These are phyloP conservation scores for Jaenimonas drosophilae DNA, from an alignment of 208 protist genomes.

Conservation along the genomic window DNA sequence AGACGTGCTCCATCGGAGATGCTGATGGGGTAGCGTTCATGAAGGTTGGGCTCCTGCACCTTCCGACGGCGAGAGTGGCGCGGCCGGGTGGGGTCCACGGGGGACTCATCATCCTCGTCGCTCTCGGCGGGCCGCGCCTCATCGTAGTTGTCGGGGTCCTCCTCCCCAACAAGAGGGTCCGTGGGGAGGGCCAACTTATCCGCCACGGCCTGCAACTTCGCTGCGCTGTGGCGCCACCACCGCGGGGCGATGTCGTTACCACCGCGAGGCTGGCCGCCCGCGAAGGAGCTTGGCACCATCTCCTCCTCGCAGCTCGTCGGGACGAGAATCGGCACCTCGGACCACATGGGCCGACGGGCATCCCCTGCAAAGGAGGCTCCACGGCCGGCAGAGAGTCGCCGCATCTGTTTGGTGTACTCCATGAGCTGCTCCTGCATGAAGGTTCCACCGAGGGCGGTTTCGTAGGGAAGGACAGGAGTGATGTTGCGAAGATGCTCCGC, in stretches of 20 bases:
- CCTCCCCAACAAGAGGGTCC: not conserved
- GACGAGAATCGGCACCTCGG: slow-evolving; percentile 35
- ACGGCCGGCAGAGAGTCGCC: too few relatives aligned
- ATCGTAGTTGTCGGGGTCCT: slow-evolving; percentile 2
- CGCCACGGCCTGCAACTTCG: not conserved
- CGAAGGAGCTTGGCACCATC: slow-evolving; percentile 42
- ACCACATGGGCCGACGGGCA: slow-evolving; percentile 13
- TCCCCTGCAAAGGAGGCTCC: too few relatives aligned
- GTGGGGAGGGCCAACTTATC: not conserved
- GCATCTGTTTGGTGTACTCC: too few relatives aligned
- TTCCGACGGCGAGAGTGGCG: not conserved
- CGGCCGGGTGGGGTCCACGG: not conserved
- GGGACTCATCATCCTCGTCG: slow-evolving; percentile 15
- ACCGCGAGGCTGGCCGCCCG: slow-evolving; percentile 35
- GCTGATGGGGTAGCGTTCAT: slow-evolving; percentile 2
- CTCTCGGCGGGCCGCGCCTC: slow-evolving; percentile 18
- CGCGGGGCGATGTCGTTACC: slow-evolving; percentile 10
- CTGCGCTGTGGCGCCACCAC: slow-evolving; percentile 12
- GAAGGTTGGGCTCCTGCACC: slow-evolving; percentile 5
- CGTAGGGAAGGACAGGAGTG: slow-evolving; percentile 57
- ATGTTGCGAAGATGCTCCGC: slow-evolving; percentile 74
- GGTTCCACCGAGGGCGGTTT: slow-evolving; percentile 49
- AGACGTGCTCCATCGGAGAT: not conserved
- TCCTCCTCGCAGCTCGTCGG: slow-evolving; percentile 36
- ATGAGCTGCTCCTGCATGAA: slow-evolving; percentile 2